Evolutionary conservation across 768 basidiomycete species (phyloP), one percentile per base, ranked within the genome.

Genomic region (Hygrocybe coccinea): DNA sequence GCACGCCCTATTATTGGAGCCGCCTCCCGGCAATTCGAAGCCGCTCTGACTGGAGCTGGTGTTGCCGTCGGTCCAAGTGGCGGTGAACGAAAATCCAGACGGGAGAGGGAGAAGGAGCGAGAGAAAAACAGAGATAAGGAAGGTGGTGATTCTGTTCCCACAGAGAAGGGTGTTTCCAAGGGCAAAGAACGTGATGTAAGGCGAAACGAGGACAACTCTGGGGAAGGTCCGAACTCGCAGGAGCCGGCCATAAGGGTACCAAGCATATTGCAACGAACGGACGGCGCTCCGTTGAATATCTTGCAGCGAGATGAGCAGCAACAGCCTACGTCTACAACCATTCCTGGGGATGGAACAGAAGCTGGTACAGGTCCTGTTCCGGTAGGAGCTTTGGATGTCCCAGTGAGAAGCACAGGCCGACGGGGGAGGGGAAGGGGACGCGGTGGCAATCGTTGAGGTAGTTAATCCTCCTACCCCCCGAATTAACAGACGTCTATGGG

Each of bases 11-110:
- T 50, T 56, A 69, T 89, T 33, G 85, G 86, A 0, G 64, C 86
- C 7, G 84, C 76, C 0, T 82, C 81, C 2, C 76, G 87, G 11
- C 85, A 88, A 12, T 85, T 90, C 51, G 86, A 88, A 60, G 86
- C 82, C 6, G 88, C 88, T 7, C 68, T 90, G 25, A 87, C 69
- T 55, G 82, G 85, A 0, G 81, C 82, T 0, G 84, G 83, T 5
- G 81, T 82, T 3, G 67, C 75, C n/a, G n/a, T 68, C 69, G 22
- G 60, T 56, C 34, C 62, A 63, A 11, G 46, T 14, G 10, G 50
- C 25, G 50, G 56, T 52, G 60, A 64, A 11, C 55, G 58, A 9
- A 62, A 62, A 36, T 36, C 54, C 10, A 21, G 58, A n/a, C 52
- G 61, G 45, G 54, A 62, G 54, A 52, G 55, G 35, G 68, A 64